These are phyloP conservation scores for Parasarocladium wereldwijsianum DNA, from an alignment of 2,329 filamentous ascomycete genomes.

Conservation along the genomic window DNA sequence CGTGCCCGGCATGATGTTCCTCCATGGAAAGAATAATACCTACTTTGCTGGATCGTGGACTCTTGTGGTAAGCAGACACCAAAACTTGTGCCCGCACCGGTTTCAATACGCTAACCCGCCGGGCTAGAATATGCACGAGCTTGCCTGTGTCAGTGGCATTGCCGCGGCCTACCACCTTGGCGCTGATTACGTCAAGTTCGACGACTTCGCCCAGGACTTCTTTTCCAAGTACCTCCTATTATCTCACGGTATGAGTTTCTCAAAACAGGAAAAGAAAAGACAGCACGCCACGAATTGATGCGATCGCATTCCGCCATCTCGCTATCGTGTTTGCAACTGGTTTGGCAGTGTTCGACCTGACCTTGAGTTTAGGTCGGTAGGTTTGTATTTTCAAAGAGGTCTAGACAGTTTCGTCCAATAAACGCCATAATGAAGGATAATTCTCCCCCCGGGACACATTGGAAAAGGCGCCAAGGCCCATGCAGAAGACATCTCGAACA, in stretches of 20 bases:
- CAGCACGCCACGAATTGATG: constrained; percentile 4
- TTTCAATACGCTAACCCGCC: constrained; percentile 1
- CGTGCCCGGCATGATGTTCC: constrained; percentile 57
- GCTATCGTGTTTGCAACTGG: too few relatives aligned
- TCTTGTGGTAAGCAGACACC: constrained; percentile 36
- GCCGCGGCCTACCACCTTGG: constrained; percentile 56
- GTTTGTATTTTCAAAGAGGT: too few relatives aligned
- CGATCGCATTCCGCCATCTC: too few relatives aligned
- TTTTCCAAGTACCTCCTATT: constrained; percentile 31
- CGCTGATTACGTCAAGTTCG: constrained; percentile 46
- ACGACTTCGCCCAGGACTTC: constrained; percentile 33
- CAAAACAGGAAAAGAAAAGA: constrained; percentile 17
- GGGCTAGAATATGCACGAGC: constrained; percentile 50
- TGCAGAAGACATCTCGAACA: too few relatives aligned
- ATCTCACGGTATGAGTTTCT: constrained; percentile 27
- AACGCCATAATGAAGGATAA: too few relatives aligned
- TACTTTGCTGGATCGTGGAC: constrained; percentile 55
- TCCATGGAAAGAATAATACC: constrained; percentile 50
- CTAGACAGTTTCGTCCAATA: too few relatives aligned
- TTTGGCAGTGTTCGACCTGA: too few relatives aligned
- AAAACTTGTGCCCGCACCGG: background rate
- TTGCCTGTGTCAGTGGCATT: constrained; percentile 56
- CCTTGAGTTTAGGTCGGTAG: too few relatives aligned
- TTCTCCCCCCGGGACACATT: too few relatives aligned
- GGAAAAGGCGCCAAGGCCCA: too few relatives aligned